These are phyloP conservation scores for Cyathus striatus DNA, from an alignment of 768 basidiomycete genomes.

Conservation along the genomic window DNA sequence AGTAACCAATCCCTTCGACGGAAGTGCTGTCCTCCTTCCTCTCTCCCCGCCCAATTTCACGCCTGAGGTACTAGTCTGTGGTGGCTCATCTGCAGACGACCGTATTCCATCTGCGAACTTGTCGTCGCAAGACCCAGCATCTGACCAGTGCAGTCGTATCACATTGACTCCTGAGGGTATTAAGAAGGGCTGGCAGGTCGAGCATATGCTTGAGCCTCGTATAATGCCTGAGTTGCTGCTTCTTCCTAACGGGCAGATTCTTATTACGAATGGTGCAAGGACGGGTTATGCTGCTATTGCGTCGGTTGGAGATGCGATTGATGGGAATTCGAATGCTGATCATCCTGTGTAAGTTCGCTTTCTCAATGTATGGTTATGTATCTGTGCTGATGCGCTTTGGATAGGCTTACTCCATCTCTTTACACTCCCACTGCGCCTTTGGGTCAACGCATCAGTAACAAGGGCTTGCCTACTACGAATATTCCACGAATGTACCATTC, in stretches of 20 bases:
- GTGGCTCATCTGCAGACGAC: constrained; percentile 32
- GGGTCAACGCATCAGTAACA: constrained; percentile 42
- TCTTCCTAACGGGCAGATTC: constrained; percentile 37
- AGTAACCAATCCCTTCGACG: constrained; percentile 35
- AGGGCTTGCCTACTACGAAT: constrained; percentile 33
- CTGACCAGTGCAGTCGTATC: constrained; percentile 37
- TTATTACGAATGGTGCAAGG: constrained; percentile 37
- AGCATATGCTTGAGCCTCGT: constrained; percentile 34
- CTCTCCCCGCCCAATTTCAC: constrained; percentile 32
- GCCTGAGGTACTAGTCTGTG: constrained; percentile 43
- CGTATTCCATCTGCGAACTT: constrained; percentile 19
- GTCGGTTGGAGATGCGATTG: constrained; percentile 21
- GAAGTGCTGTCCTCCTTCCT: constrained; percentile 30
- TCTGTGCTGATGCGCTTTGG: too few species aligned
- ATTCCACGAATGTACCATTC: constrained; percentile 64
- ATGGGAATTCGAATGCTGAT: constrained; percentile 20
- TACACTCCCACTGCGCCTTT: constrained; percentile 39
- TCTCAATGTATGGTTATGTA: too few species aligned
- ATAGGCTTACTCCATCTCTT: constrained; percentile 34
- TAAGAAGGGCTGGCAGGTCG: constrained; percentile 38
- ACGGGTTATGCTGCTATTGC: constrained; percentile 37
- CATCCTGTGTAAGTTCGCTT: constrained; percentile 20
- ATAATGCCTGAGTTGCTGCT: constrained; percentile 34
- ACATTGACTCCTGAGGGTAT: constrained; percentile 35
- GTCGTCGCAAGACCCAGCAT: constrained; percentile 36